Percentiles rank a stretch among this genome's conserved stretches.
These are phyloP conservation scores for Verbena officinalis DNA, from an alignment of 257 asterid species.

Conservation along the genomic window DNA sequence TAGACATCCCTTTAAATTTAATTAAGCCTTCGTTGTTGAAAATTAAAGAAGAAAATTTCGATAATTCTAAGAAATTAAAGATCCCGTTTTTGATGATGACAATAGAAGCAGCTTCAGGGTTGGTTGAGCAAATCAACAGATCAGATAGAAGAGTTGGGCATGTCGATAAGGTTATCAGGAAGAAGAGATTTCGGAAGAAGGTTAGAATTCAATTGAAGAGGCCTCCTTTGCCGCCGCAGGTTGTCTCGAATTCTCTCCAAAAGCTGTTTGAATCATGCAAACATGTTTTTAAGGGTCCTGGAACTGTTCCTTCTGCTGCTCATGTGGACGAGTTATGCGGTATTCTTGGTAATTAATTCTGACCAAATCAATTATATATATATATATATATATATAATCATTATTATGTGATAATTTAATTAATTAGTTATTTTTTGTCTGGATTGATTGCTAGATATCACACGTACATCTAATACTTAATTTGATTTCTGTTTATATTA, in stretches of 20 bases:
- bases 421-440: no score
- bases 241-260: conserved; percentile 44
- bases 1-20: background rate
- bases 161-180: conserved; percentile 43
- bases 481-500: background rate
- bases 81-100: conserved; percentile 32
- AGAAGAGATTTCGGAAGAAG: conserved; percentile 43
- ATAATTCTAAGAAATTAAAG: background rate
- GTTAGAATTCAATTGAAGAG: conserved; percentile 34
- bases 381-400: no score
- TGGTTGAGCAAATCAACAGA: conserved; percentile 30
- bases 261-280: conserved; percentile 52
- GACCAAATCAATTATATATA: no score
- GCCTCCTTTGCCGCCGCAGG: conserved; percentile 15
- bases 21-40: no score
- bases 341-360: conserved; percentile 50
- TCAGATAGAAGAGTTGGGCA: conserved; percentile 30
- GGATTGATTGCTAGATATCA: no score
- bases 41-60: background rate
- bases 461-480: no score
- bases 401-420: no score
- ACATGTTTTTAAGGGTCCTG: conserved; percentile 59
- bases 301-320: conserved; percentile 47
- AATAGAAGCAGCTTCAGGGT: conserved; percentile 39
- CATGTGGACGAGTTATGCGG: conserved; percentile 49